These are phyloP conservation scores for Mucor racemosus DNA, from an alignment of 371 early-diverging fungal species.

Conservation along the genomic window DNA sequence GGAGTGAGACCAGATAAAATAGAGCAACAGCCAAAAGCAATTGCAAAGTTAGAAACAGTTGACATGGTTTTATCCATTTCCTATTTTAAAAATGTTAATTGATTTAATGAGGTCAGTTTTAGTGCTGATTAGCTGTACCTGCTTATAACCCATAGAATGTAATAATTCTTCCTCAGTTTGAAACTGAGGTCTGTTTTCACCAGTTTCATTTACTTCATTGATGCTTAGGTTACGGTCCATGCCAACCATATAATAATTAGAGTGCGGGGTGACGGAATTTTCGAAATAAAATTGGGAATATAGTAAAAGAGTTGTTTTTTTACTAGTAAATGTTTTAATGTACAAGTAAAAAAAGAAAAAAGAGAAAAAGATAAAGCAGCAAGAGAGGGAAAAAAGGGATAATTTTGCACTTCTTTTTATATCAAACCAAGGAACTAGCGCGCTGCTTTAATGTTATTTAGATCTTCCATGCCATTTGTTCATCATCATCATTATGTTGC, in stretches of 20 bases:
- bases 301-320: slow-evolving; percentile 1
- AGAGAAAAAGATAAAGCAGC: not conserved
- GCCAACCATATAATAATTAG: slow-evolving; percentile 30
- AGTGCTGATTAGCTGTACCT: slow-evolving; percentile 30
- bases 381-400: not conserved
- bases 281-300: slow-evolving; percentile 14
- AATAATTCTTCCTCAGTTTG: slow-evolving; percentile 52
- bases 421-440: slow-evolving; percentile 2
- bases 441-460: slow-evolving; percentile 27
- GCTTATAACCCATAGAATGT: slow-evolving; percentile 63
- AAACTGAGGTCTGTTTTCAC: slow-evolving; percentile 25
- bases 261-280: slow-evolving; percentile 13
- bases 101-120: too few species aligned
- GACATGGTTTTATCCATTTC: slow-evolving; percentile 70
- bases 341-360: slow-evolving; percentile 8
- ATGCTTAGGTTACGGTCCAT: slow-evolving; percentile 30
- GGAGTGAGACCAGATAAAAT: slow-evolving; percentile 65
- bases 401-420: slow-evolving; percentile 14
- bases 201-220: slow-evolving; percentile 39
- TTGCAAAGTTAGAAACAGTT: slow-evolving; percentile 66
- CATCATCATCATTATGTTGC: slow-evolving; percentile 9
- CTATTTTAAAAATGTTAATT: slow-evolving; percentile 26
- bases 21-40: slow-evolving; percentile 67
- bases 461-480: slow-evolving; percentile 27
- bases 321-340: not conserved